Percentiles rank a stretch among this genome's conserved stretches.
Evolutionary conservation across 2,329 filamentous ascomycete genomes (phyloP).

Genomic region (Neophaeococcomyces mojaviensis): DNA sequence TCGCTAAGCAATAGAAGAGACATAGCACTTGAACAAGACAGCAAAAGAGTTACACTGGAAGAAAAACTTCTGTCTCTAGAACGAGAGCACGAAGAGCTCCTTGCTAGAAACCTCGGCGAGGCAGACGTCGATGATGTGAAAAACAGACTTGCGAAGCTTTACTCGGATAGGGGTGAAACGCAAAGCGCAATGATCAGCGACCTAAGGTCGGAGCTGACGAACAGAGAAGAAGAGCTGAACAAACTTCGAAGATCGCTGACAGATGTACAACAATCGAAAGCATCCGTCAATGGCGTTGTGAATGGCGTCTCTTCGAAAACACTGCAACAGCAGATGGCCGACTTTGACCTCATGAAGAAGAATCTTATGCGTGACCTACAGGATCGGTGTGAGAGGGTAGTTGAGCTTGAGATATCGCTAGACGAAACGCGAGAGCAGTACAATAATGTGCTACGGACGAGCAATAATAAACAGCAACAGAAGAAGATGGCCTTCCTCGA

Average conservation of each 20-base stretch:
- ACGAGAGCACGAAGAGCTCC: slow-evolving; percentile 73
- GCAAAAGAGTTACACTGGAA: slow-evolving; percentile 66
- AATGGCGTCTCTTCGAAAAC: slow-evolving; percentile 77
- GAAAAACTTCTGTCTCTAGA: slow-evolving; percentile 66
- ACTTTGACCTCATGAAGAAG: slow-evolving; percentile 99
- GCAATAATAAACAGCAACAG: slow-evolving; percentile 96
- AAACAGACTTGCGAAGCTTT: slow-evolving; percentile 66
- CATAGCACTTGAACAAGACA: slow-evolving; percentile 57
- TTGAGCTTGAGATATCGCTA: slow-evolving; percentile 94
- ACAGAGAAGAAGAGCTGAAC: slow-evolving; percentile 73
- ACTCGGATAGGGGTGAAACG: slow-evolving; percentile 65
- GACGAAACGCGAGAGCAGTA: slow-evolving; percentile 98
- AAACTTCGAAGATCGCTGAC: slow-evolving; percentile 75
- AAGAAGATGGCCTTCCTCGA: slow-evolving; percentile 99
- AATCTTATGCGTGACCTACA: slow-evolving; percentile 97
- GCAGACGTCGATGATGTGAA: slow-evolving; percentile 80
- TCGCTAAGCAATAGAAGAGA: slow-evolving; percentile 65
- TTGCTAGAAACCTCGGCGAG: slow-evolving; percentile 70
- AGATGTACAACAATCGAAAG: slow-evolving; percentile 61
- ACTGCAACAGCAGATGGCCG: slow-evolving; percentile 92
- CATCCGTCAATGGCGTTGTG: slow-evolving; percentile 38
- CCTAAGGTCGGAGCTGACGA: slow-evolving; percentile 65
- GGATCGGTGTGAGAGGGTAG: slow-evolving; percentile 94
- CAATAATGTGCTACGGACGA: slow-evolving; percentile 93
- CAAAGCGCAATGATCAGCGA: slow-evolving; percentile 68